phyloP scores from a whole-genome alignment of 768 basidiomycete species.

The Tephrocybe sp. region DNA sequence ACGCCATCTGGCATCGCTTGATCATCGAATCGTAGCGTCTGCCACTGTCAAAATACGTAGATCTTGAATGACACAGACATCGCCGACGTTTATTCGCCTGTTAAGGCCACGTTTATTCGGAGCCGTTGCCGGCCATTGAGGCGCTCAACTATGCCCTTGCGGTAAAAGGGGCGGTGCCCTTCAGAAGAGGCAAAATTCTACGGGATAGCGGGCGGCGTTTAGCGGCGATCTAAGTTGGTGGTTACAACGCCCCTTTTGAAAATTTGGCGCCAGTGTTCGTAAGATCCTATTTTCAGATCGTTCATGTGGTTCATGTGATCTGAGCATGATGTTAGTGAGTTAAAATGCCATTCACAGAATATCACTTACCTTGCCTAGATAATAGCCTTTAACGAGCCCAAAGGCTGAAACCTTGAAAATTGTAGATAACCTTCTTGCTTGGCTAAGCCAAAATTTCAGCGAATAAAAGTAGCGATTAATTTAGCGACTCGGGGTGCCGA shows the following conservation, averaged over 20 bases:
- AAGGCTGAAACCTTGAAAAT: too few relatives aligned
- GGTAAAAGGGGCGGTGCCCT: background rate
- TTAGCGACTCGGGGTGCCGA: too few relatives aligned
- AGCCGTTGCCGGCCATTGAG: background rate
- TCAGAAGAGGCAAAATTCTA: background rate
- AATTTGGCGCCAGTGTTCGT: background rate
- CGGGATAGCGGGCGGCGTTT: background rate
- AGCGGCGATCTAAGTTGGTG: background rate
- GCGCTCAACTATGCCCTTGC: background rate
- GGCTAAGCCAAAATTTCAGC: background rate
- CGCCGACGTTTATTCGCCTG: background rate
- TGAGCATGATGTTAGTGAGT: background rate
- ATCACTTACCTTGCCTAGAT: too few relatives aligned
- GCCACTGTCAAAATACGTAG: slow-evolving; percentile 2
- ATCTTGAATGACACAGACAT: background rate
- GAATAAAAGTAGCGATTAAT: too few relatives aligned
- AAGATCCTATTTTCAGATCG: background rate
- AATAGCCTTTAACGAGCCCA: too few relatives aligned
- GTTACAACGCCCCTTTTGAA: background rate
- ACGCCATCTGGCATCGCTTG: slow-evolving; percentile 9
- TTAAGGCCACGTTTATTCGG: background rate
- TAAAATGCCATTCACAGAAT: slow-evolving; percentile 4
- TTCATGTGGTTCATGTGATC: slow-evolving; percentile 14
- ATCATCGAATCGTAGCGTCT: background rate
- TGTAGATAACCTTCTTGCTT: background rate